phyloP scores from a whole-genome alignment of 1,139 yeast genomes.

The Keqinozyma sinolaborantium region DNA sequence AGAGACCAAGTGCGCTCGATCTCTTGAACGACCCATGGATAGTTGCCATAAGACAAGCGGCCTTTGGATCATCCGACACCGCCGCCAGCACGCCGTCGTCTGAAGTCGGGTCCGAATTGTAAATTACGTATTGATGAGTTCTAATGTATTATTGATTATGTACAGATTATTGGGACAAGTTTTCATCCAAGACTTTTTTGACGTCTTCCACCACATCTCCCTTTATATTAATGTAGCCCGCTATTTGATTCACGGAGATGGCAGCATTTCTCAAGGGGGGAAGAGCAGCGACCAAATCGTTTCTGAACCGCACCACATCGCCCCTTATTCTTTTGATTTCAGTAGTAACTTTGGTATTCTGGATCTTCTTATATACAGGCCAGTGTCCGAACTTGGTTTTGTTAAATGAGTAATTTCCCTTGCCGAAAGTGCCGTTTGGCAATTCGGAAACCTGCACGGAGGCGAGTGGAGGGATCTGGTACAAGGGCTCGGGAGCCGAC shows the following conservation, averaged over 20 bases:
- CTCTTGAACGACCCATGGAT: constrained; percentile 91
- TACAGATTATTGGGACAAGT: constrained; percentile 7
- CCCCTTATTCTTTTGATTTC: constrained; percentile 67
- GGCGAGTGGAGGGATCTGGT: constrained; percentile 25
- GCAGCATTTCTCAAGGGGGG: constrained; percentile 41
- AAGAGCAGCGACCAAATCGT: constrained; percentile 51
- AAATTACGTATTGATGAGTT: not conserved
- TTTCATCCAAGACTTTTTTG: constrained; percentile 29
- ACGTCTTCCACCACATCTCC: constrained; percentile 53
- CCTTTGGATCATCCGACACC: constrained; percentile 49
- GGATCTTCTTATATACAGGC: constrained; percentile 64
- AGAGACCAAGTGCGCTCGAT: constrained; percentile 82
- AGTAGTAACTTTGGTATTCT: constrained; percentile 52
- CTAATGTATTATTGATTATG: constrained; percentile 1
- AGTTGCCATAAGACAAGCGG: constrained; percentile 64
- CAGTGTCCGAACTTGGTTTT: constrained; percentile 61
- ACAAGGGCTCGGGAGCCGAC: constrained; percentile 13
- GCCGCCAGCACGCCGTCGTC: constrained; percentile 38
- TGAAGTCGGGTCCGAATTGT: constrained; percentile 16
- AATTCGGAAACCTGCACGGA: constrained; percentile 24
- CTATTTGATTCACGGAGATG: constrained; percentile 29
- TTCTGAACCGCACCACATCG: constrained; percentile 52
- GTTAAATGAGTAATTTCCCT: constrained; percentile 42
- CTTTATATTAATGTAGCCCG: constrained; percentile 48
- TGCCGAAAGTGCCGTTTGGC: constrained; percentile 43